Evolutionary conservation across 2,329 filamentous ascomycete species (phyloP).

Genomic region (Trichoderma sp.): DNA sequence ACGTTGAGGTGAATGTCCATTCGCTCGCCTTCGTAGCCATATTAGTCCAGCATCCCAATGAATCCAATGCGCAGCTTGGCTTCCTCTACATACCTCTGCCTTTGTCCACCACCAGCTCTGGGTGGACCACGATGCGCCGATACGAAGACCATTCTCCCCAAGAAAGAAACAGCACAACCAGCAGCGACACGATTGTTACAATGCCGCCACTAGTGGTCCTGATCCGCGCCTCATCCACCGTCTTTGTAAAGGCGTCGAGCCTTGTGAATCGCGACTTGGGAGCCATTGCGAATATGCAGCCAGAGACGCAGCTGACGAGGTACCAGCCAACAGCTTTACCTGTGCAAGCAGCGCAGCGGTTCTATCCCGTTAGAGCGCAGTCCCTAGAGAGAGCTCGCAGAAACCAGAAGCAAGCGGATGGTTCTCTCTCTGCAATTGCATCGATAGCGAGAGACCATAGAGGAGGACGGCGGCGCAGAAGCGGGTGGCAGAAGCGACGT

Average conservation of each 20-base stretch:
- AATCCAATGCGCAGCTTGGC: background rate
- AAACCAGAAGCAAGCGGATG: slow-evolving; percentile 9
- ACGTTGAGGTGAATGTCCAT: slow-evolving; percentile 99
- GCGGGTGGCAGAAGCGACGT: slow-evolving; percentile 25
- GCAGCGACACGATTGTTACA: slow-evolving; percentile 86
- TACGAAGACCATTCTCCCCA: slow-evolving; percentile 98
- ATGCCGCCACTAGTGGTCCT: slow-evolving; percentile 94
- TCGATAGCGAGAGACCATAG: slow-evolving; percentile 24
- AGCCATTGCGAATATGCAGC: slow-evolving; percentile 62
- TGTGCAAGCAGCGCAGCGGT: slow-evolving; percentile 3
- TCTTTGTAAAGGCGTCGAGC: slow-evolving; percentile 99
- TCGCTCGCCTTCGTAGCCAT: slow-evolving; percentile 72
- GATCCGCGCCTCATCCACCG: slow-evolving; percentile 95
- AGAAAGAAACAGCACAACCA: slow-evolving; percentile 85
- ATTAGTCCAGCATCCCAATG: background rate
- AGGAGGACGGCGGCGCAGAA: slow-evolving; percentile 15
- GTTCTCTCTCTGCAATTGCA: slow-evolving; percentile 24
- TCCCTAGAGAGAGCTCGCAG: slow-evolving; percentile 8
- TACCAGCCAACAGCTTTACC: background rate
- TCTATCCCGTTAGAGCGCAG: slow-evolving; percentile 8
- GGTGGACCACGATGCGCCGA: slow-evolving; percentile 79
- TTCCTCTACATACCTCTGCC: slow-evolving; percentile 71
- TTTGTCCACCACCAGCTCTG: slow-evolving; percentile 95
- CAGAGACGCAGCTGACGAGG: background rate
- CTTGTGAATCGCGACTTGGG: slow-evolving; percentile 91